These are phyloP conservation scores for Leccinum disarticulatum DNA, from an alignment of 768 basidiomycete species.

Conservation along the genomic window DNA sequence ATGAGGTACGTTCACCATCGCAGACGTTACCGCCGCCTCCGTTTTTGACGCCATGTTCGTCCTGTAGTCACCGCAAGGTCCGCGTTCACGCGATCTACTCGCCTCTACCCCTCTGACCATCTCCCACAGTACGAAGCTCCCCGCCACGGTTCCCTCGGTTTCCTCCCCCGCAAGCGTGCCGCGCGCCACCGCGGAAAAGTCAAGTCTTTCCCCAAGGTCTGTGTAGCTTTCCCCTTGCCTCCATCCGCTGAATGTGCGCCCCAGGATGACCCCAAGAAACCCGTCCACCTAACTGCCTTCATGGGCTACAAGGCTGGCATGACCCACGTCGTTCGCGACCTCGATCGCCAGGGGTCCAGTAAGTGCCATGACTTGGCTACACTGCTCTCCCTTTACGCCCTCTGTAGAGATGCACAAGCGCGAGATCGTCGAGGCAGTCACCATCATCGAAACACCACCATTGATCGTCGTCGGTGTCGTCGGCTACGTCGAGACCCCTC, in stretches of 20 bases:
- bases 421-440: slow-evolving; percentile 97
- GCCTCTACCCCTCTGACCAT: slow-evolving; percentile 17
- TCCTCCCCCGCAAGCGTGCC: slow-evolving; percentile 94
- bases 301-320: slow-evolving; percentile 99
- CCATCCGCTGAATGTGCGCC: slow-evolving; percentile 7
- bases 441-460: slow-evolving; percentile 94
- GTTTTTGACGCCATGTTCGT: not conserved
- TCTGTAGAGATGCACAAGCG: slow-evolving; percentile 98
- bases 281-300: slow-evolving; percentile 95
- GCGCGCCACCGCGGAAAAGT: slow-evolving; percentile 98
- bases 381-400: not conserved
- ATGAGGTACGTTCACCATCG: slow-evolving; percentile 56
- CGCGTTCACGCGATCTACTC: slow-evolving; percentile 23
- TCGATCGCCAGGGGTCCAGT: slow-evolving; percentile 99
- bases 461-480: slow-evolving; percentile 97
- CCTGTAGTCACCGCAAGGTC: slow-evolving; percentile 84
- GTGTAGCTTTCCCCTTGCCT: slow-evolving; percentile 20
- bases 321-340: slow-evolving; percentile 99
- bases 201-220: slow-evolving; percentile 98
- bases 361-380: slow-evolving; percentile 36
- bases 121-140: slow-evolving; percentile 88
- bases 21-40: not conserved
- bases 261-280: slow-evolving; percentile 99
- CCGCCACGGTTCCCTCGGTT: slow-evolving; percentile 96
- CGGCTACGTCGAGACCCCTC: slow-evolving; percentile 99